Percentiles rank a stretch among this genome's conserved stretches.
phyloP scores from a whole-genome alignment of 2,329 filamentous ascomycete genomes.

The Beauveria varroae region DNA sequence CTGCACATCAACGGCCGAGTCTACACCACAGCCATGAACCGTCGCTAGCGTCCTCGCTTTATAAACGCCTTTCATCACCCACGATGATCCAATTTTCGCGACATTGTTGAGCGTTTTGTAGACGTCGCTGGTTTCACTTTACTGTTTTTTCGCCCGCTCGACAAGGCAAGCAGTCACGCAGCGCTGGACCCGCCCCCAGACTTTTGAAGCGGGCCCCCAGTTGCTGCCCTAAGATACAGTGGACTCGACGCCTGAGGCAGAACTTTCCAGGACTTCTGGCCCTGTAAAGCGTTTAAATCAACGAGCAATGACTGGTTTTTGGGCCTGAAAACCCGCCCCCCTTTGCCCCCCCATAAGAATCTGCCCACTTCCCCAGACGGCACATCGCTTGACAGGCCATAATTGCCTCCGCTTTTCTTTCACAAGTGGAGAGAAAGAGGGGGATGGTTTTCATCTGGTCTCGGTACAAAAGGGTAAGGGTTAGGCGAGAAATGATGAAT shows the following conservation, averaged over 20 bases:
- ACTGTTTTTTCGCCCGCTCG: neutral
- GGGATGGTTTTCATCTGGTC: neutral
- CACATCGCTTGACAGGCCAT: neutral
- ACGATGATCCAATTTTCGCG: neutral
- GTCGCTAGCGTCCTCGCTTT: neutral
- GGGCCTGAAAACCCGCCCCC: too few relatives aligned
- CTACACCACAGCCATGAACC: neutral
- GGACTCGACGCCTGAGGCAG: neutral
- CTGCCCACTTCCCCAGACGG: conserved; percentile 9
- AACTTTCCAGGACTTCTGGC: too few relatives aligned
- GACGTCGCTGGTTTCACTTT: too few relatives aligned
- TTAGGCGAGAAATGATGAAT: neutral
- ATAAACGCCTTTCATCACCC: neutral
- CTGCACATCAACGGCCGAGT: too few relatives aligned
- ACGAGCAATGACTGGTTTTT: neutral
- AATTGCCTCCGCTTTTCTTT: neutral
- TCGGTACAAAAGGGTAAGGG: neutral
- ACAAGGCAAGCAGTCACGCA: neutral
- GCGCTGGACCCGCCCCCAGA: conserved; percentile 2
- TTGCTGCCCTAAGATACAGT: neutral
- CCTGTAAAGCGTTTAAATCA: neutral
- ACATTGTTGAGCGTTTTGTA: neutral
- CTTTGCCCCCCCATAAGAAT: neutral
- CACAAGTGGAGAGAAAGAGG: neutral
- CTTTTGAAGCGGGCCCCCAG: neutral